Base-by-base conservation (phyloP, 768 basidiomycete species). In the Favolaschia claudopus region DNA sequence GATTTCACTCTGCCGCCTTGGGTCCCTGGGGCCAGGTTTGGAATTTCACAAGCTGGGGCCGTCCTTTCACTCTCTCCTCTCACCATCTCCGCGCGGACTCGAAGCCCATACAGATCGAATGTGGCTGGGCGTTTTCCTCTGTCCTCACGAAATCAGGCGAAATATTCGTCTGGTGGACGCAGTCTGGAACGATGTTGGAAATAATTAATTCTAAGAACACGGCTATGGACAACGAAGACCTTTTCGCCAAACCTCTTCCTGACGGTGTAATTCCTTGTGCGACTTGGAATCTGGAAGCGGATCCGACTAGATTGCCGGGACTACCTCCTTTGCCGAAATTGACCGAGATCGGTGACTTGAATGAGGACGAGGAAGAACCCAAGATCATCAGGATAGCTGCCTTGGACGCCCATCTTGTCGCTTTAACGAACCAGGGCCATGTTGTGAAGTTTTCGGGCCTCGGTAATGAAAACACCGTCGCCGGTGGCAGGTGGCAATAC, bases 41-140 rank as follows among this genome's bases (percentile, higher is more conserved):
- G 91, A 89, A 84, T 13, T 91, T 93, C 69, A 71, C 81, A 6
- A 87, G 79, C 64, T 95, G 93, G 85, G 94, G 92, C 4, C 80
- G 90, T 20, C 92, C 93, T 2, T 91, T 91, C 76, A 77, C 78
- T 38, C 77, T 94, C 34, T 74, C 76, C 1, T 79, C 84, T 15
- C 68, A 73, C 4, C 82, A 87, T 37, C 61, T 72, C 2, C 69
- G 72, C n/a, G 73, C 75, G 2, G 72, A 74, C 32, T 78, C 72
- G 39, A 70, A 67, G 33, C 80, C 82, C 20, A 67, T 77, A 22
- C 91, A 91, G 70, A 81, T 93, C 33, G 89, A 89, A 69, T 89
- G 91, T 64, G 93, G 94, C 38, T 95, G 94, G 94, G 59, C 67
- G 14, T 92, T 90, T 71, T 89, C 89, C n/a, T 83, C 87, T 12